A percentile compares a stretch with the other conserved stretches of the same genome.
Conservation (phyloP, 2,329 filamentous ascomycete species). For the Verticillium isaacii region DNA sequence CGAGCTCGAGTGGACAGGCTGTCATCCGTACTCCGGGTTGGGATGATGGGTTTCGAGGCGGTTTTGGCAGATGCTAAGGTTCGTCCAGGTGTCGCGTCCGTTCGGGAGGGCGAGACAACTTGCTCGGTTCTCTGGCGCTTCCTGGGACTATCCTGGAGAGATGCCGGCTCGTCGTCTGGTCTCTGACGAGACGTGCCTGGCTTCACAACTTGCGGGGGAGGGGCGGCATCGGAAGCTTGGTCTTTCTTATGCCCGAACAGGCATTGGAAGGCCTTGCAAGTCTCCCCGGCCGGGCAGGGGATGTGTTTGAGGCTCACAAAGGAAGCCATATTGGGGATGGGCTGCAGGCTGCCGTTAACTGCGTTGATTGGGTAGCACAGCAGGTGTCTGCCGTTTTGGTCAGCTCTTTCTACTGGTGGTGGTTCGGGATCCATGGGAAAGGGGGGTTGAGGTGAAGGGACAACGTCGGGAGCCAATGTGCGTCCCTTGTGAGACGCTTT, state of each 20-base stretch:
- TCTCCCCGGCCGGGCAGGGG: conserved; percentile 43
- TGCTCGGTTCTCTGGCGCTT: conserved; percentile 23
- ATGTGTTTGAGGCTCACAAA: conserved; percentile 37
- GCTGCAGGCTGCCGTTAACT: background rate
- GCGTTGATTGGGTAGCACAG: background rate
- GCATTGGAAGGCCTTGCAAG: conserved; percentile 44
- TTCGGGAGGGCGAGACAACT: background rate
- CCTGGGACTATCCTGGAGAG: conserved; percentile 22
- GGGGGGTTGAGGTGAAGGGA: too few species aligned
- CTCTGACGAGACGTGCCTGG: conserved; percentile 8
- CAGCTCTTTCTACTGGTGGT: background rate
- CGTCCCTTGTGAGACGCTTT: too few species aligned
- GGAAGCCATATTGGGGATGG: conserved; percentile 8
- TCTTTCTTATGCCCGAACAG: conserved; percentile 42
- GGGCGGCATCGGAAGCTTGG: conserved; percentile 13
- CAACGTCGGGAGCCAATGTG: too few species aligned
- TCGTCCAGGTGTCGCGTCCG: conserved; percentile 2
- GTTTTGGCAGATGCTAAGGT: conserved; percentile 10
- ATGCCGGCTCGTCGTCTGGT: conserved; percentile 6
- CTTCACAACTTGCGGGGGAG: conserved; percentile 2
- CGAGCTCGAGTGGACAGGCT: conserved; percentile 19
- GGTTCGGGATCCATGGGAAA: too few species aligned
- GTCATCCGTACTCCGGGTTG: conserved; percentile 9
- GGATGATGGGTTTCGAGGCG: conserved; percentile 12
- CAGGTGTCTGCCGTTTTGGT: background rate